Base-by-base conservation (phyloP, 345 rosid species). In the Euphorbia tirucalli region DNA sequence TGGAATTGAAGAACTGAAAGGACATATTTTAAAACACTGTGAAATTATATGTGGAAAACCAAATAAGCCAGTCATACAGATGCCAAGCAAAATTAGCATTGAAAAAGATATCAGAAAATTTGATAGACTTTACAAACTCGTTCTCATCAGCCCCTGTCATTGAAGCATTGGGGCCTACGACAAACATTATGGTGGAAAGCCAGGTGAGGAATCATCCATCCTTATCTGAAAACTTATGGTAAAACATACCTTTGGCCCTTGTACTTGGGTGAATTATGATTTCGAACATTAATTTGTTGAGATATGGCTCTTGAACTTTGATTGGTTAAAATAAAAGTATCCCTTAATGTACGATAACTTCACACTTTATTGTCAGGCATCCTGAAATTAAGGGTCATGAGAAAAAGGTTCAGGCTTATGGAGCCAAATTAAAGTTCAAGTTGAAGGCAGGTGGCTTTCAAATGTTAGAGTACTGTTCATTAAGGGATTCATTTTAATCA, bases 111-210 rank as follows among this genome's bases (percentile, higher is more conserved):
- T 41, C 44, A 11, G 9, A 41, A 41, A 41, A 41, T 7, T 41
- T 41, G 44, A 41, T 4, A 41, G 44, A 41, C 9, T 10, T 41
- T 19, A 11, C 16, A 37, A 31, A 32, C 32, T 14, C 13, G 24
- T 32, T 14, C 9, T 32, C 39, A 28, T 21, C 62, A 39, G 82
- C 83, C 77, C 91, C 92, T 8, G 80, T 92, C 65, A 79, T 86
- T 80, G 82, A 89, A 74, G 92, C 90, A 37, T 82, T 95, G 78
- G 86, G 73, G 63, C 88, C 91, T 41, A 75, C 90, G 69, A 96
- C 98, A 58, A 83, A 87, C 70, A 95, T 92, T 70, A 88, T 82
- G 55, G 98, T 89, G 25, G 99, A 95, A 82, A 95, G 98, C 79
- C 98, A 95, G 93, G 99, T 90, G n/a, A 71, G 18, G n/a, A n/a